Evolutionary conservation across 495 filamentous ascomycete genomes (phyloP).

Genomic region (Annulohypoxylon bovei): DNA sequence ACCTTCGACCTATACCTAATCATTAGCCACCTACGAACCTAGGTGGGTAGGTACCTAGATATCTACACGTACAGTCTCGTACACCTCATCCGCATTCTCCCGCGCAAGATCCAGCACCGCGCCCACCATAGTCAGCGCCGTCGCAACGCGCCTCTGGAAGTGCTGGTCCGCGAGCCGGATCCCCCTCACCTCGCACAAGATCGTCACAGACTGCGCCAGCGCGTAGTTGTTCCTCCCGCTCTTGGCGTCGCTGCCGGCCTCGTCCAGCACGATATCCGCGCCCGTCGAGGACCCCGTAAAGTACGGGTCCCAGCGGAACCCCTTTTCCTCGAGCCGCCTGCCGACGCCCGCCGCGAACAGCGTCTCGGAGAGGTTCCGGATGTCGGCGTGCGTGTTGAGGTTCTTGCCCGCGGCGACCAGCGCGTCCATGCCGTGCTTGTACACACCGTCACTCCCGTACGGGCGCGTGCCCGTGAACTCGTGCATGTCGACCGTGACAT

Average conservation of each 20-base stretch:
- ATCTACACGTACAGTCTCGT: conserved; percentile 33
- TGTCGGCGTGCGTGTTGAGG: conserved; percentile 46
- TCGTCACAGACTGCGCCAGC: conserved; percentile 43
- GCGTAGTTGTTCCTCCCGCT: conserved; percentile 47
- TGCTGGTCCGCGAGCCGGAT: conserved; percentile 49
- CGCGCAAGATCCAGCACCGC: conserved; percentile 44
- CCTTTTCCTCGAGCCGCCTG: conserved; percentile 25
- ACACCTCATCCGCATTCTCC: conserved; percentile 44
- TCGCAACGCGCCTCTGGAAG: conserved; percentile 46
- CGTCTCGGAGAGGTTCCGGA: conserved; percentile 46
- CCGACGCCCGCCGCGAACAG: conserved; percentile 44
- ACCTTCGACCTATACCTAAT: conserved; percentile 31
- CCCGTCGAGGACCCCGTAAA: conserved; percentile 37
- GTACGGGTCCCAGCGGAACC: conserved; percentile 49
- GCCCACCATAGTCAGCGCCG: conserved; percentile 46
- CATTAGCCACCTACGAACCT: neutral
- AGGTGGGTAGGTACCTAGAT: neutral
- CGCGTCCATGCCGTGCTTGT: conserved; percentile 47
- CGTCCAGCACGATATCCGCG: conserved; percentile 32
- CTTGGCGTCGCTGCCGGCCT: conserved; percentile 50
- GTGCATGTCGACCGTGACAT: conserved; percentile 49
- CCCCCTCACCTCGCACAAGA: conserved; percentile 48
- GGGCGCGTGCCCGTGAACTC: conserved; percentile 43
- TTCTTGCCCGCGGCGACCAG: conserved; percentile 50
- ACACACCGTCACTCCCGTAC: conserved; percentile 22